These are phyloP conservation scores for Plasmodium malariae DNA, from an alignment of 169 alveolate genomes.

Conservation along the genomic window DNA sequence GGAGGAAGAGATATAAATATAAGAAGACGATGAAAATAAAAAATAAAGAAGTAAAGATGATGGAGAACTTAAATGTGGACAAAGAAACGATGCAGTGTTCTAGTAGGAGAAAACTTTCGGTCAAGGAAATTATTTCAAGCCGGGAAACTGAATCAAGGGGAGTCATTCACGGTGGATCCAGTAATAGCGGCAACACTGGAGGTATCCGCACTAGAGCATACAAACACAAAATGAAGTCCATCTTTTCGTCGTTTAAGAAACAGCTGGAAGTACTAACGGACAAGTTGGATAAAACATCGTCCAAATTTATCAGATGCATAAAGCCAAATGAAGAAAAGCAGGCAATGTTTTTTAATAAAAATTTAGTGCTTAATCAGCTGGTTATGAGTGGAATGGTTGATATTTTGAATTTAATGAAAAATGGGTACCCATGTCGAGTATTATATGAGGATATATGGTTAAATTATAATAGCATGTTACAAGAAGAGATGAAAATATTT, in stretches of 20 bases:
- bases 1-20: neutral
- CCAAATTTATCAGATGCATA: constrained; percentile 81
- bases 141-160: constrained; percentile 43
- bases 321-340: constrained; percentile 79
- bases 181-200: constrained; percentile 53
- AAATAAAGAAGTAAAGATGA: neutral
- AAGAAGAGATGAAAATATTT: constrained; percentile 62
- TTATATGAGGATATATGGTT: constrained; percentile 78
- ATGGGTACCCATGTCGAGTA: constrained; percentile 83
- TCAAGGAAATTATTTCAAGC: constrained; percentile 55
- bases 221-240: constrained; percentile 48
- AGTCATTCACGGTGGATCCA: neutral
- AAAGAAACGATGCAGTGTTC: neutral
- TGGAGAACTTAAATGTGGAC: neutral
- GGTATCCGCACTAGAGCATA: constrained; percentile 37
- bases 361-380: constrained; percentile 79
- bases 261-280: constrained; percentile 77
- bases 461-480: constrained; percentile 74
- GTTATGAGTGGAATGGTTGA: constrained; percentile 83
- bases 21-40: neutral
- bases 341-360: constrained; percentile 73
- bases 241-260: constrained; percentile 77
- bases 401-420: constrained; percentile 80
- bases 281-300: constrained; percentile 78
- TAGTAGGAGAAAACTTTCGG: constrained; percentile 52